These are phyloP conservation scores for Acanthamoeba sp. DNA, from an alignment of 208 protist genomes.

Conservation along the genomic window DNA sequence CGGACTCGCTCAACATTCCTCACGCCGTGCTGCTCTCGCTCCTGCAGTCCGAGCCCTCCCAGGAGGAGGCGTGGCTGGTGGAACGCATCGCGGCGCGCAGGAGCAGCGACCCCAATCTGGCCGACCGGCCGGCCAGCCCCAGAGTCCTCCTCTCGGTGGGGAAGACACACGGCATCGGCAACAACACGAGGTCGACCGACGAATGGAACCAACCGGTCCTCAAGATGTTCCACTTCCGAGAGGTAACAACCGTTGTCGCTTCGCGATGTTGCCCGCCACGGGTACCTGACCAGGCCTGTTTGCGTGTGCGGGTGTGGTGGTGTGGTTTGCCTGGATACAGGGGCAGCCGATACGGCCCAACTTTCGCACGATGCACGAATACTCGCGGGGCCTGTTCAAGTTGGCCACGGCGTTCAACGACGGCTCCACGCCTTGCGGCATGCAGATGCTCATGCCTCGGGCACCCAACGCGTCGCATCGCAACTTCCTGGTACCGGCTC, in stretches of 20 bases:
- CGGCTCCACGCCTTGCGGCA: constrained; percentile 19
- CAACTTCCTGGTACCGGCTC: background rate
- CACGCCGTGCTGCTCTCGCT: constrained; percentile 20
- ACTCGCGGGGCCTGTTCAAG: constrained; percentile 39
- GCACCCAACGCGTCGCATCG: background rate
- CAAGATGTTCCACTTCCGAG: constrained; percentile 60
- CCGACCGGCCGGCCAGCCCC: background rate
- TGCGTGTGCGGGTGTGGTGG: too few species aligned
- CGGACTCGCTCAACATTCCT: background rate
- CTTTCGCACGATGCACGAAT: constrained; percentile 61
- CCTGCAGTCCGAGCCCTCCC: background rate
- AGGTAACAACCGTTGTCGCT: constrained; percentile 21
- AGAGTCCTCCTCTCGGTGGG: background rate
- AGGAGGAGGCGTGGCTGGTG: background rate
- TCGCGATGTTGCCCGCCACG: too few species aligned
- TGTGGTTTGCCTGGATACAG: too few species aligned
- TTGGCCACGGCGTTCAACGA: constrained; percentile 35
- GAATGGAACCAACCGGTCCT: constrained; percentile 32
- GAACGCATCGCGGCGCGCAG: background rate
- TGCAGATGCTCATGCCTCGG: constrained; percentile 62
- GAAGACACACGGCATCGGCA: background rate
- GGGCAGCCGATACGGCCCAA: constrained; percentile 3
- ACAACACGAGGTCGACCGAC: background rate
- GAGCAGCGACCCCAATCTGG: background rate
- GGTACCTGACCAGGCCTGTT: background rate